Evolutionary conservation across 1,284 basidiomycete genomes (phyloP), one percentile per base, ranked within the genome.

Genomic region (Cutaneotrichosporon cavernicola): DNA sequence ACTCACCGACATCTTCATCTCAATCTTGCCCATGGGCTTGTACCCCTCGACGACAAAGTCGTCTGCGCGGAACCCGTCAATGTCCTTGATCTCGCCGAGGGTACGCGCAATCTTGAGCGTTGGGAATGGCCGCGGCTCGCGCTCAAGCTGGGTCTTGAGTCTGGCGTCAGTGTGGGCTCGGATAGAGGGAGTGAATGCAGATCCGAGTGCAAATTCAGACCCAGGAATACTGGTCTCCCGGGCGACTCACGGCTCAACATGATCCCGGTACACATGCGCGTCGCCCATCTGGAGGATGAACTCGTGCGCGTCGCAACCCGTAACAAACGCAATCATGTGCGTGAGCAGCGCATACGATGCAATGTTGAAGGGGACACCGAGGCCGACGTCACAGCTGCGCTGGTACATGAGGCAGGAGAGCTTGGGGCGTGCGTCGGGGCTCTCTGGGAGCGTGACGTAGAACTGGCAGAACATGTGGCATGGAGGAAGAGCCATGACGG

Each of bases 401-500:
- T 99, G 96, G 83, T 91, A 98, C 93, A 99, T 97, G 60, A 98
- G 85, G 78, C 95, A 98, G 16, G 90, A 93, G 43, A 99, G 88
- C 68, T 86, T 87, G 1, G 89, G 90, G 68, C 87, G 88, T 22
- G 62, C 57, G 22, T 40, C 60, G 26, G 51, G 51, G 5, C 81
- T 75, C 10, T 85, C 80, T 0, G 92, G 70, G 36, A 95, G 87
- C 71, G 92, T 90, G 43, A 99, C 96, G 83, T 92, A 98, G 85
- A 99, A 99, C 77, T 99, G 96, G 82, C 93, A 97, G 79, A 99
- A 89, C 87, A 98, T 90, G 82, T 99, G 97, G 80, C 96, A 99
- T 0, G 96, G 96, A 0, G 96, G 97, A 0, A 99, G 87, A 0
- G 97, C 97, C 96, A 99, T 99, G 53, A 87, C 84, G 0, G 87